These are phyloP conservation scores for Hyphodiscus sp. DNA, from an alignment of 2,329 filamentous ascomycete genomes.

Conservation along the genomic window DNA sequence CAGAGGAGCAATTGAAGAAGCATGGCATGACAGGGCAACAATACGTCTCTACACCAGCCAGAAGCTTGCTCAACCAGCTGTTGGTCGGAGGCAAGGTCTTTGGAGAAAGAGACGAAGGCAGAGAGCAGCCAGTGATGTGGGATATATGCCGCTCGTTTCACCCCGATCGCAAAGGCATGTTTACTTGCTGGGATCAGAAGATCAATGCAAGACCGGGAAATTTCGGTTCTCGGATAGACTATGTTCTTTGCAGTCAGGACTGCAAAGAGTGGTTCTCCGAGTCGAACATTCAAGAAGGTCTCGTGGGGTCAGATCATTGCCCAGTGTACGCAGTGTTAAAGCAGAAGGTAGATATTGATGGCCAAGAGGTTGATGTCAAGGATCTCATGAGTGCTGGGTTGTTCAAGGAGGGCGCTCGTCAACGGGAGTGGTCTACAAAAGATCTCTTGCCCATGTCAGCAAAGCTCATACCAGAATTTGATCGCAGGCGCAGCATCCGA, in stretches of 20 bases:
- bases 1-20: conserved; percentile 65
- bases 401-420: conserved; percentile 60
- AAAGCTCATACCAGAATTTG: conserved; percentile 80
- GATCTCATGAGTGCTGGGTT: conserved; percentile 79
- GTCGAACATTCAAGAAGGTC: conserved; percentile 84
- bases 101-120: conserved; percentile 59
- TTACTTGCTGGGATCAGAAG: conserved; percentile 93
- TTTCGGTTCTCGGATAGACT: conserved; percentile 89
- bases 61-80: conserved; percentile 81
- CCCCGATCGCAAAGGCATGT: conserved; percentile 78
- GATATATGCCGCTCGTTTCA: conserved; percentile 82
- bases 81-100: conserved; percentile 64
- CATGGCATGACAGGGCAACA: conserved; percentile 61
- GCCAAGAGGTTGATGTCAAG: conserved; percentile 45
- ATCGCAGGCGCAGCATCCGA: conserved; percentile 75
- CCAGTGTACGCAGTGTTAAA: conserved; percentile 77
- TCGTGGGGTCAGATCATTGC: conserved; percentile 95
- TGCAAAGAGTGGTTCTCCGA: conserved; percentile 76
- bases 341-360: conserved; percentile 49
- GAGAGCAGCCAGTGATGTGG: conserved; percentile 67
- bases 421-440: conserved; percentile 59
- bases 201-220: conserved; percentile 95
- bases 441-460: conserved; percentile 70
- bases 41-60: conserved; percentile 64
- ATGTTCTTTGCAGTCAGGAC: conserved; percentile 73